These are phyloP conservation scores for Trichoderma breve DNA, from an alignment of 2,329 filamentous ascomycete species.

Conservation along the genomic window DNA sequence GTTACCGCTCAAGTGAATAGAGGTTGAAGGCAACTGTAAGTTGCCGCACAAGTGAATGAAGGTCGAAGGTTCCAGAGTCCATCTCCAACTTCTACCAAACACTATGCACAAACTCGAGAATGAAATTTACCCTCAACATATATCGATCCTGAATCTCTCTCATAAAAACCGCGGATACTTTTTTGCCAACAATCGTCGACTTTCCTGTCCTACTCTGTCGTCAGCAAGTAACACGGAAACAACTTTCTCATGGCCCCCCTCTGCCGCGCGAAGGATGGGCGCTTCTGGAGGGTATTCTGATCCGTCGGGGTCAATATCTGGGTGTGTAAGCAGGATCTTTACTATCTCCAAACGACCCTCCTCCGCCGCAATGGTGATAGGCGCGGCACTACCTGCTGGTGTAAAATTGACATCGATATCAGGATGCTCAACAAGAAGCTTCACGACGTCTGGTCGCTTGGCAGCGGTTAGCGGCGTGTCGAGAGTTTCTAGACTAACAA, in stretches of 20 bases:
- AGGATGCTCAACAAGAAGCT: not conserved
- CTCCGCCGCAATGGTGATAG: not conserved
- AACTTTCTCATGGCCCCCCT: not conserved
- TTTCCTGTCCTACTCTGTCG: not conserved
- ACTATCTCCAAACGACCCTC: not conserved
- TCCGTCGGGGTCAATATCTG: not conserved
- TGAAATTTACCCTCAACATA: not conserved
- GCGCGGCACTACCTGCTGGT: not conserved
- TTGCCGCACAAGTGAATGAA: no score
- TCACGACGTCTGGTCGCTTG: not conserved
- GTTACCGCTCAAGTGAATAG: no score
- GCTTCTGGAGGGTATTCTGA: not conserved
- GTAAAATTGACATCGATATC: not conserved
- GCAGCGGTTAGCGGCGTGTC: not conserved
- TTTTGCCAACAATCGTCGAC: not conserved
- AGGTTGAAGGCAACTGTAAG: no score
- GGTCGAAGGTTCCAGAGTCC: no score
- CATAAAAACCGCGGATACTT: not conserved
- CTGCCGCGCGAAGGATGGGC: not conserved
- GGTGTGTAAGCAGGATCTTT: not conserved
- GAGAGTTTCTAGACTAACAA: not conserved
- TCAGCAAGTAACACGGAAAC: not conserved
- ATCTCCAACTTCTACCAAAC: no score
- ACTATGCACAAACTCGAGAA: not conserved
- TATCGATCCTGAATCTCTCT: not conserved